These are phyloP conservation scores for Picea abies DNA, from an alignment of 83 land plant genomes.

Conservation along the genomic window DNA sequence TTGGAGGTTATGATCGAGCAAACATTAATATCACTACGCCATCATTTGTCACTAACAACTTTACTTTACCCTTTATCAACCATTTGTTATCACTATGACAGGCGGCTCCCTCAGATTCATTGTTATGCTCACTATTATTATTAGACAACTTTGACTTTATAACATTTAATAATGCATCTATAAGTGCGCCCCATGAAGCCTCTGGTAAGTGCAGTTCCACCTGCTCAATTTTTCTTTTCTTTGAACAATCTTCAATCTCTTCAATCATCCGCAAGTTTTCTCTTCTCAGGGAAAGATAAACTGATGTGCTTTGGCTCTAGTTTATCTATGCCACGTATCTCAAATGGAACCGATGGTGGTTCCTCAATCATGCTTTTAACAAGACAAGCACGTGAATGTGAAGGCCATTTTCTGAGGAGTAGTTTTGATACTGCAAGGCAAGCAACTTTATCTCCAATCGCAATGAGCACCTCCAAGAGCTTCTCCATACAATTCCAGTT, in stretches of 20 bases:
- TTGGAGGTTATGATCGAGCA: too few species aligned
- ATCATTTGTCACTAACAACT: too few species aligned
- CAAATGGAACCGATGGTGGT: slow-evolving; percentile 45
- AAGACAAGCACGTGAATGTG: slow-evolving; percentile 88
- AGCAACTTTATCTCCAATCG: slow-evolving; percentile 87
- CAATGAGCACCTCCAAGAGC: slow-evolving; percentile 90
- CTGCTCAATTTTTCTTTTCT: slow-evolving; percentile 45
- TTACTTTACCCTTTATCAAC: slow-evolving; percentile 8
- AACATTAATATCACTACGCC: too few species aligned
- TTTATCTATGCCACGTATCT: too few species aligned
- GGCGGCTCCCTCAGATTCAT: neutral
- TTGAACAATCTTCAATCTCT: slow-evolving; percentile 18
- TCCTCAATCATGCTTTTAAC: slow-evolving; percentile 76
- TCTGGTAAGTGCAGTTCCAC: slow-evolving; percentile 57
- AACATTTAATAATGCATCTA: slow-evolving; percentile 45
- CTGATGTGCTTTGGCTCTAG: slow-evolving; percentile 82
- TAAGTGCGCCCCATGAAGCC: slow-evolving; percentile 77
- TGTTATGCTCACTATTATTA: neutral
- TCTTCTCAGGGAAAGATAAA: slow-evolving; percentile 74
- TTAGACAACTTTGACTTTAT: slow-evolving; percentile 1
- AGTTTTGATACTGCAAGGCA: slow-evolving; percentile 78
- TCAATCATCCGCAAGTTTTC: slow-evolving; percentile 55
- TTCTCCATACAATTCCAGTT: slow-evolving; percentile 91
- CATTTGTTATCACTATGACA: slow-evolving; percentile 5
- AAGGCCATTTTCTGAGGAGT: slow-evolving; percentile 82